A percentile compares a stretch with the other conserved stretches of the same genome.
phyloP scores from a whole-genome alignment of 2,329 filamentous ascomycete genomes.

The Neodidymelliopsis sp. region DNA sequence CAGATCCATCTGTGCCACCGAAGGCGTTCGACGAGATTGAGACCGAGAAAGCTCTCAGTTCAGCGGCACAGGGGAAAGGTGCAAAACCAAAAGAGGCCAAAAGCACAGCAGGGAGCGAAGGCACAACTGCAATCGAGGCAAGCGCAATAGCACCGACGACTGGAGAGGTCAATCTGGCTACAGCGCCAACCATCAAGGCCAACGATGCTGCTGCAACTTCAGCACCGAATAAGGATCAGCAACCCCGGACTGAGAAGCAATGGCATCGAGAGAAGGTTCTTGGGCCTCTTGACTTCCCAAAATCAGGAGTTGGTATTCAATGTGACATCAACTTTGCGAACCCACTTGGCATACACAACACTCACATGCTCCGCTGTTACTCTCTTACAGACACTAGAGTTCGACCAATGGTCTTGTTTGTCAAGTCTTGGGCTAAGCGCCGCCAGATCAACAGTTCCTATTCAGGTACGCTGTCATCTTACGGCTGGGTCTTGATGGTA shows the following conservation, averaged over 20 bases:
- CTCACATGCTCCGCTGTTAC: constrained; percentile 82
- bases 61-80: neutral
- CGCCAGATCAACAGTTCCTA: constrained; percentile 88
- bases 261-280: constrained; percentile 57
- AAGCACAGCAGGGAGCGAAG: neutral
- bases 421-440: constrained; percentile 90
- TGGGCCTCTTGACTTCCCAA: constrained; percentile 76
- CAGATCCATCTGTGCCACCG: constrained; percentile 19
- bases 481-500: constrained; percentile 92
- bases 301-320: constrained; percentile 78
- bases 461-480: constrained; percentile 84
- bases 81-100: constrained; percentile 6
- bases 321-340: constrained; percentile 94
- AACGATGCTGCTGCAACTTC: neutral
- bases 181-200: constrained; percentile 3
- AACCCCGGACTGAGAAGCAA: constrained; percentile 35
- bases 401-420: constrained; percentile 78
- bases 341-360: constrained; percentile 83
- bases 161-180: constrained; percentile 40
- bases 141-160: constrained; percentile 7
- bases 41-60: constrained; percentile 9
- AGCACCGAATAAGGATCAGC: constrained; percentile 26
- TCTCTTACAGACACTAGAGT: constrained; percentile 80
- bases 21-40: constrained; percentile 21
- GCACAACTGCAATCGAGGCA: neutral